Evolutionary conservation across 306 rosid species (phyloP), one percentile per base, ranked within the genome.

Genomic region (Rosa multiflora): DNA sequence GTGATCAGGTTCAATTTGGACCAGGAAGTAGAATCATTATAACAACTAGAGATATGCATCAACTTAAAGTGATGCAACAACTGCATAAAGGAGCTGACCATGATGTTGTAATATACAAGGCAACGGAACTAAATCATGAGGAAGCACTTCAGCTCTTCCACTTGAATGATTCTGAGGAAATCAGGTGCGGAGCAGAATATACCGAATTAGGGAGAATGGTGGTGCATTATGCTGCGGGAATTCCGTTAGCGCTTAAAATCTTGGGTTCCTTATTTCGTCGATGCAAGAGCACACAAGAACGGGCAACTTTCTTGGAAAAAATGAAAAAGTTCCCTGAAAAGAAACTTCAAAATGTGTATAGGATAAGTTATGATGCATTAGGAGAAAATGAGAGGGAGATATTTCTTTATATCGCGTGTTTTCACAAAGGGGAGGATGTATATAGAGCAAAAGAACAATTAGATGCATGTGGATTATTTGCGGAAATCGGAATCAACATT

Each of bases 371-470:
- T 15, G 77, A 82, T 72, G 85, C 62, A 20, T 77, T 82, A 51
- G 75, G 73, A 23, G 40, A 72, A 4, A 10, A n/a, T 40, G 81
- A 72, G 75, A 52, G n/a, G 56, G 71, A 68, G 42, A 81, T 83
- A 14, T 86, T 86, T 72, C 66, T 86, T 11, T 75, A 64, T 35
- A 61, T 75, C 2, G 78, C 47, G 0, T 87, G 90, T 72, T 89
- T 87, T 80, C 82, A 83, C 59, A 82, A 85, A n/a, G 85, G 86
- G 48, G 70, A 81, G 70, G 53, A 67, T 17, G 4, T 51, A 15
- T 1, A 8, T 10, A 18, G 26, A 72, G 85, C 69, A 0, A 64
- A 18, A 46, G 67, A 73, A 46, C 72, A 79, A 13, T 37, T 83
- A 1, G 56, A 81, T 21, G 9, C 43, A 3, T 59, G 78, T 44